Base-by-base conservation (phyloP, 305 asterid genomes). In the Fraxinus sp. region DNA sequence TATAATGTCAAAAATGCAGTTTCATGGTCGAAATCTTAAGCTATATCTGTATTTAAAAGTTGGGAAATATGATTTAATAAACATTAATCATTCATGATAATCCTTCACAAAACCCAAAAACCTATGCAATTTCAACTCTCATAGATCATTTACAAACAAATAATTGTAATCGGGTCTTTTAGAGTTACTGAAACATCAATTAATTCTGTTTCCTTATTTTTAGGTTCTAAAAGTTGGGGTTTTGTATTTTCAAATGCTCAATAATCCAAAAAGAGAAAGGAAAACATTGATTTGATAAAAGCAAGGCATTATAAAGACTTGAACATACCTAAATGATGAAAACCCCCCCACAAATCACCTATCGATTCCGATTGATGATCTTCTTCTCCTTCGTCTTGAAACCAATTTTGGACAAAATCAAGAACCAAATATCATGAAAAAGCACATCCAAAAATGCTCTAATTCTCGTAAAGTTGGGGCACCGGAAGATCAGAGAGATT, bases 401-500 rank as follows among this genome's bases (percentile, higher is more conserved):
- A 24, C 72, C 33, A 20, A 24, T 20, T 62, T 20, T 4, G 72
- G 32, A 9, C 72, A 2, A 24, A 64, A 24, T 7, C 16, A 64
- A 62, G 32, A 62, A 62, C 30, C 30, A 62, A 62, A 24, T 20
- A 22, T 62, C 32, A 62, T 9, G 33, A 64, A 64, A 64, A 59
- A 22, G 1, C 33, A 9, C 33, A 24, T 64, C 0, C 5, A 55
- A 57, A 64, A 20, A 64, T 64, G 72, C 26, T 24, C 72, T 64
- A 57, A 57, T 64, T 64, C 72, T 64, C 13, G 5, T 13, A 10
- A 62, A 7, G 8, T 62, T 22, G 32, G 72, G 72, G 32, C 4
- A 8, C 1, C 32, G 20, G 79, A 78, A 85, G 77, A 83, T 78
- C 22, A 20, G 72, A 64, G 32, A 79, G 81, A 16, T 57, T 52